Evolutionary conservation across 2,329 filamentous ascomycete species (phyloP).

Genomic region (Colletotrichum theobromicola): DNA sequence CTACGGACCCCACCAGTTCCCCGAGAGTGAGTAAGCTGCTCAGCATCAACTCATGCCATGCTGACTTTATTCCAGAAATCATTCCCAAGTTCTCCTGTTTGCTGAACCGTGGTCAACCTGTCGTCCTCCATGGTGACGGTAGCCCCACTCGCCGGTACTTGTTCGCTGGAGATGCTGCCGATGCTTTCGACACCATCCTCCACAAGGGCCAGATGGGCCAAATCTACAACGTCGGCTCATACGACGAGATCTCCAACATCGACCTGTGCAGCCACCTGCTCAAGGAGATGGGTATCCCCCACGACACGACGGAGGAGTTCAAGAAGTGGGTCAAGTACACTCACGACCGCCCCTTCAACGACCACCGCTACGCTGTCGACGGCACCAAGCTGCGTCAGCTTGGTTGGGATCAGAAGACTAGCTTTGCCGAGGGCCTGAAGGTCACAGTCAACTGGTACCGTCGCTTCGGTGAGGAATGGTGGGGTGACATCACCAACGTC

Average conservation of each 20-base stretch:
- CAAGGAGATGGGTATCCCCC: slow-evolving; percentile 62
- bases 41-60: not conserved
- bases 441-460: slow-evolving; percentile 75
- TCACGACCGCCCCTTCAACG: slow-evolving; percentile 79
- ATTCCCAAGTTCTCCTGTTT: slow-evolving; percentile 83
- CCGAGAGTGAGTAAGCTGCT: slow-evolving; percentile 69
- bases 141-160: slow-evolving; percentile 77
- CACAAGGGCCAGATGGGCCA: slow-evolving; percentile 78
- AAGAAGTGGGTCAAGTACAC: slow-evolving; percentile 75
- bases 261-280: slow-evolving; percentile 71
- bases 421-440: slow-evolving; percentile 66
- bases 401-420: slow-evolving; percentile 73
- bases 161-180: slow-evolving; percentile 79
- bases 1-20: slow-evolving; percentile 84
- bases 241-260: slow-evolving; percentile 78
- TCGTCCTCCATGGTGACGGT: slow-evolving; percentile 79
- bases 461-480: slow-evolving; percentile 70
- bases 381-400: slow-evolving; percentile 69
- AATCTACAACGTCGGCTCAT: slow-evolving; percentile 82
- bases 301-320: slow-evolving; percentile 56
- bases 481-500: slow-evolving; percentile 73
- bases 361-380: slow-evolving; percentile 75
- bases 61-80: slow-evolving; percentile 63
- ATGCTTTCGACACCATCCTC: slow-evolving; percentile 84
- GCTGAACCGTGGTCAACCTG: slow-evolving; percentile 67